These are phyloP conservation scores for Fusarium odoratissimum DNA, from an alignment of 2,329 filamentous ascomycete species.

Conservation along the genomic window DNA sequence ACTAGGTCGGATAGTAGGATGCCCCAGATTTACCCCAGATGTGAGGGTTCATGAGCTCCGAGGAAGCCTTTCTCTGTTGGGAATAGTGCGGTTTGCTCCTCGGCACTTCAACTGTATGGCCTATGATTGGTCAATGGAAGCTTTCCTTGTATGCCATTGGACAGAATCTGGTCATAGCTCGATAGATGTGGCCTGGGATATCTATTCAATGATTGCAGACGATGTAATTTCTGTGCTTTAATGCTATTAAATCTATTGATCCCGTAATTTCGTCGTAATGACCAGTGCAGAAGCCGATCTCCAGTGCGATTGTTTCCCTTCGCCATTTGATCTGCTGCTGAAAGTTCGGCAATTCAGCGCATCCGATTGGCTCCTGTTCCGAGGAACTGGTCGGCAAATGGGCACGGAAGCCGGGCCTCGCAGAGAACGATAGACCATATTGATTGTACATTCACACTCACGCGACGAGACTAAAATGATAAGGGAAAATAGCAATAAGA, in stretches of 20 bases:
- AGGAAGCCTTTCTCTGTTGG: background rate
- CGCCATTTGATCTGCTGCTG: background rate
- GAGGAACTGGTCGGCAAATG: background rate
- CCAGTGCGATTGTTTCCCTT: fast-evolving
- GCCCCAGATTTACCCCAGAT: slow-evolving; percentile 24
- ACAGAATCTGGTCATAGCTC: fast-evolving
- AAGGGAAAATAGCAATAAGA: no score
- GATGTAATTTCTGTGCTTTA: fast-evolving
- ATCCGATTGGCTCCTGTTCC: slow-evolving; percentile 28
- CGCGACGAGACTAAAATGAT: no score
- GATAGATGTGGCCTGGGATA: background rate
- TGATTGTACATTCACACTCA: no score
- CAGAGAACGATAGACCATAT: background rate
- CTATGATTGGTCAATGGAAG: background rate
- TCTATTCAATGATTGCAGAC: background rate
- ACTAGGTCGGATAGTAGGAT: background rate
- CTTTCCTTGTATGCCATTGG: fast-evolving
- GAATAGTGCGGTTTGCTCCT: background rate
- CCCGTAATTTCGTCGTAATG: fast-evolving
- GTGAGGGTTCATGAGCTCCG: background rate
- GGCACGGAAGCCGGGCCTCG: background rate
- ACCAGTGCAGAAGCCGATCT: fast-evolving
- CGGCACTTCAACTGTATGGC: background rate
- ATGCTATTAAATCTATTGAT: fast-evolving
- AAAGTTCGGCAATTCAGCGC: background rate